A percentile compares a stretch with the other conserved stretches of the same genome.
phyloP scores from a whole-genome alignment of 1,139 yeast species.

The Nakaseomyces glabratus region DNA sequence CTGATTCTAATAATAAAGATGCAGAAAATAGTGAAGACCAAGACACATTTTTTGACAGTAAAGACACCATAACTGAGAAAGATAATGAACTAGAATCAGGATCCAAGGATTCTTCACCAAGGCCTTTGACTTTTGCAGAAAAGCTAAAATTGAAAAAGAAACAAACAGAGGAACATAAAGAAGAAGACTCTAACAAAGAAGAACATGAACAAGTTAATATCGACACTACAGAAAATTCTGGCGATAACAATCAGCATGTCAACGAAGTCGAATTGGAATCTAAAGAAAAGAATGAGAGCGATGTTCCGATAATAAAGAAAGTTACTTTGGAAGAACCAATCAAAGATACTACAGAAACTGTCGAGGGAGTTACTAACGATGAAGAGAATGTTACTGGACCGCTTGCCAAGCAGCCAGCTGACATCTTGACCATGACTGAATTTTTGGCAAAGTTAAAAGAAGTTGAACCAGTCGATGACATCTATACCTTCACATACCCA shows the following conservation, averaged over 20 bases:
- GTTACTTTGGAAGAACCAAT: slow-evolving; percentile 7
- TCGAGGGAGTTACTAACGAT: neutral
- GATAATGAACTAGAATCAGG: too few relatives aligned
- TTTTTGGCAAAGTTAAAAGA: slow-evolving; percentile 43
- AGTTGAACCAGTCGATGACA: slow-evolving; percentile 51
- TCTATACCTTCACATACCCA: slow-evolving; percentile 50
- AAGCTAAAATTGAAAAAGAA: slow-evolving; percentile 16
- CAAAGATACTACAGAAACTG: neutral
- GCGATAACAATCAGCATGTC: slow-evolving; percentile 7
- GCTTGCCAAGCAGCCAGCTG: slow-evolving; percentile 5
- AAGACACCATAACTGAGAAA: slow-evolving; percentile 1
- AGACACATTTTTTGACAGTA: slow-evolving; percentile 1
- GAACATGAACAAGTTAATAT: neutral
- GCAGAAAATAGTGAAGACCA: neutral
- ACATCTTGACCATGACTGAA: slow-evolving; percentile 39
- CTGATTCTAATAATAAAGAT: neutral
- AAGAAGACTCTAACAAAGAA: neutral
- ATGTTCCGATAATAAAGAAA: neutral
- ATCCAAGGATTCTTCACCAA: slow-evolving; percentile 1
- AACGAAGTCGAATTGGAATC: too few relatives aligned
- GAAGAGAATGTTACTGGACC: slow-evolving; percentile 1
- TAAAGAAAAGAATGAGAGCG: neutral
- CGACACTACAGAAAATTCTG: slow-evolving; percentile 1
- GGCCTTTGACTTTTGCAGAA: slow-evolving; percentile 15
- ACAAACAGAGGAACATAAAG: too few relatives aligned